Conservation (phyloP, 2,329 filamentous ascomycete genomes). For the Calonectria pteridis region DNA sequence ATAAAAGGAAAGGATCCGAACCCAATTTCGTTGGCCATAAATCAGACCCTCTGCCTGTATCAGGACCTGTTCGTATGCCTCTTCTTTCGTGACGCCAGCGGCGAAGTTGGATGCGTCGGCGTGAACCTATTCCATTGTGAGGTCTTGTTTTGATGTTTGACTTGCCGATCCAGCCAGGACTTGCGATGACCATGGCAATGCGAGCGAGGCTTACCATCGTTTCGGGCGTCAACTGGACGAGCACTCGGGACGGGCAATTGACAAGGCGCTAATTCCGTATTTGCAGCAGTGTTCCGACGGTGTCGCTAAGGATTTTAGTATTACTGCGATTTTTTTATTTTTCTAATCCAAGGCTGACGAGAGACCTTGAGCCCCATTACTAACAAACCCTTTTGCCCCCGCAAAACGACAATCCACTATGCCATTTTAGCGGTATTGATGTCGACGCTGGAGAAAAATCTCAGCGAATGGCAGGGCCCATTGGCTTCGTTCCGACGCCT, state of each 20-base stretch:
- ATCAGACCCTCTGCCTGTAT: slow-evolving; percentile 78
- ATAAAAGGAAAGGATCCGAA: slow-evolving; percentile 53
- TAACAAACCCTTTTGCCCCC: slow-evolving; percentile 25
- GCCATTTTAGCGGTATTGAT: slow-evolving; percentile 44
- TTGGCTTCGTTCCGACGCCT: neutral
- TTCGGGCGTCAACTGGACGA: neutral
- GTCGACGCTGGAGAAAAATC: slow-evolving; percentile 19
- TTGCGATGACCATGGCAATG: neutral
- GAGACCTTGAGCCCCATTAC: neutral
- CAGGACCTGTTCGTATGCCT: slow-evolving; percentile 81
- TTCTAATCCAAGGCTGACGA: neutral
- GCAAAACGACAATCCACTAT: slow-evolving; percentile 34
- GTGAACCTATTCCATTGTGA: slow-evolving; percentile 68
- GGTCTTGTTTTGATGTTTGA: neutral
- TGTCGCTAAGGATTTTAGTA: neutral
- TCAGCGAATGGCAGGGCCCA: neutral
- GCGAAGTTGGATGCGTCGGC: slow-evolving; percentile 83
- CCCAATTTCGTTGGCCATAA: slow-evolving; percentile 83
- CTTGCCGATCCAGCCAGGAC: neutral
- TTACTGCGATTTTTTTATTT: neutral
- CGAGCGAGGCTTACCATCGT: slow-evolving; percentile 1
- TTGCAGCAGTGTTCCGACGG: neutral
- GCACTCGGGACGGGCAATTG: neutral
- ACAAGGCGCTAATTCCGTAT: neutral
- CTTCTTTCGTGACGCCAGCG: slow-evolving; percentile 74